phyloP scores from a whole-genome alignment of 2,329 filamentous ascomycete species.

The Neopestalotiopsis sp. region DNA sequence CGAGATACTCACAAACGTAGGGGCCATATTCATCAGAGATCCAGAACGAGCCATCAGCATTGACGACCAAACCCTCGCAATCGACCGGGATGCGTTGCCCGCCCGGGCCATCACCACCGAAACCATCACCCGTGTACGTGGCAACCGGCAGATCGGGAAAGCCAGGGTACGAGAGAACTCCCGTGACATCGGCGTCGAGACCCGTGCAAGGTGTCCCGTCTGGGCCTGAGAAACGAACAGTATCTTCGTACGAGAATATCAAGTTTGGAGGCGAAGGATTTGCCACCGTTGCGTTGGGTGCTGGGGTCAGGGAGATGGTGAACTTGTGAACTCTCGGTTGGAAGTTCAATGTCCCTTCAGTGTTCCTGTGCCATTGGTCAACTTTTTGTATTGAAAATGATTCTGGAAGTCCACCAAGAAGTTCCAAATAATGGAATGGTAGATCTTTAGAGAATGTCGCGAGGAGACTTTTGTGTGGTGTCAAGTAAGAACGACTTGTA shows the following conservation, averaged over 20 bases:
- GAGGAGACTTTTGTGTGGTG: no score
- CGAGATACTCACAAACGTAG: conserved; percentile 62
- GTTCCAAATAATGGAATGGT: no score
- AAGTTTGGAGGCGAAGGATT: conserved; percentile 65
- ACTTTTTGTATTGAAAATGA: neutral
- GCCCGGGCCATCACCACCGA: conserved; percentile 64
- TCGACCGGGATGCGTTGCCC: conserved; percentile 67
- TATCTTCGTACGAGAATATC: conserved; percentile 65
- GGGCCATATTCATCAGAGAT: conserved; percentile 74
- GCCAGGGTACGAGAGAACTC: conserved; percentile 57
- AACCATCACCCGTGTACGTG: conserved; percentile 70
- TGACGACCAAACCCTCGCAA: conserved; percentile 69
- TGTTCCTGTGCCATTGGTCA: conserved; percentile 55
- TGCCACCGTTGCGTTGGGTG: conserved; percentile 52
- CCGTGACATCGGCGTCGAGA: conserved; percentile 63
- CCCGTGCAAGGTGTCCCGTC: conserved; percentile 66
- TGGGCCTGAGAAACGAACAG: conserved; percentile 67
- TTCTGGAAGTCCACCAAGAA: no score
- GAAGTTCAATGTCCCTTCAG: conserved; percentile 71
- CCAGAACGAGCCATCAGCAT: conserved; percentile 67
- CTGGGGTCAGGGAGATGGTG: conserved; percentile 60
- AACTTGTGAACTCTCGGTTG: conserved; percentile 74
- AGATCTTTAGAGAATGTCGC: neutral
- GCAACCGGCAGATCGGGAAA: conserved; percentile 68
- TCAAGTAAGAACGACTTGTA: no score